Conservation (phyloP, 1,139 yeast species). For the Eremothecium gossypii region DNA sequence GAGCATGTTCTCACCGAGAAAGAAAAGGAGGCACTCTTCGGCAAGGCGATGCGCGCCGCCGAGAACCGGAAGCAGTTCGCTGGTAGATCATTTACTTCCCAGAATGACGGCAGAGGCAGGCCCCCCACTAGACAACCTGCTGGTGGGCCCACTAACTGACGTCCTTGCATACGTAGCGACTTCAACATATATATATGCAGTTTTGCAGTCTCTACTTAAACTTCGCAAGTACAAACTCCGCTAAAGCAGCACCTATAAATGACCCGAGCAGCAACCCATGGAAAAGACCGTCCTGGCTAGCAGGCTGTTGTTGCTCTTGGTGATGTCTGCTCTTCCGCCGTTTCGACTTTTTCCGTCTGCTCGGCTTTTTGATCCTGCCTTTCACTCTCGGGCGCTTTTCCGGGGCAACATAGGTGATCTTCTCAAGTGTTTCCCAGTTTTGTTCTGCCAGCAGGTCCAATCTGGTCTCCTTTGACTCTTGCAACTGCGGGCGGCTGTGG, state of each 20-base stretch:
- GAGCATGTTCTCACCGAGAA: slow-evolving; percentile 25
- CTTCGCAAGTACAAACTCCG: slow-evolving; percentile 13
- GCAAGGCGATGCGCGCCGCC: slow-evolving; percentile 3
- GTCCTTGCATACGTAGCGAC: too few species aligned
- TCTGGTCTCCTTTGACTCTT: too few species aligned
- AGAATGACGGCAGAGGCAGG: too few species aligned
- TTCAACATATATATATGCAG: background rate
- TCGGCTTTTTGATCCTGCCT: background rate
- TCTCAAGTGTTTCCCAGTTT: too few species aligned
- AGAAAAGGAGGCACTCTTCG: slow-evolving; percentile 28
- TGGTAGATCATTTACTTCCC: too few species aligned
- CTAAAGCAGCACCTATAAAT: slow-evolving; percentile 24
- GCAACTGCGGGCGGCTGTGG: too few species aligned
- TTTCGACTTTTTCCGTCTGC: background rate
- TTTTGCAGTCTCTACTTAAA: background rate
- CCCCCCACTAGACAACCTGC: too few species aligned
- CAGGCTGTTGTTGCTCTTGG: background rate
- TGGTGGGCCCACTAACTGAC: too few species aligned
- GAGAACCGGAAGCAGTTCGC: too few species aligned
- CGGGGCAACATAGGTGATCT: too few species aligned
- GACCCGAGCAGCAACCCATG: slow-evolving; percentile 24
- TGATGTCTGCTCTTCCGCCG: background rate
- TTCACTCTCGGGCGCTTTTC: too few species aligned
- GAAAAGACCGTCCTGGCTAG: slow-evolving; percentile 11
- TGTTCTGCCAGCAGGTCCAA: too few species aligned